Conservation (phyloP, 768 basidiomycete genomes). For the Tulasnella sp. region DNA sequence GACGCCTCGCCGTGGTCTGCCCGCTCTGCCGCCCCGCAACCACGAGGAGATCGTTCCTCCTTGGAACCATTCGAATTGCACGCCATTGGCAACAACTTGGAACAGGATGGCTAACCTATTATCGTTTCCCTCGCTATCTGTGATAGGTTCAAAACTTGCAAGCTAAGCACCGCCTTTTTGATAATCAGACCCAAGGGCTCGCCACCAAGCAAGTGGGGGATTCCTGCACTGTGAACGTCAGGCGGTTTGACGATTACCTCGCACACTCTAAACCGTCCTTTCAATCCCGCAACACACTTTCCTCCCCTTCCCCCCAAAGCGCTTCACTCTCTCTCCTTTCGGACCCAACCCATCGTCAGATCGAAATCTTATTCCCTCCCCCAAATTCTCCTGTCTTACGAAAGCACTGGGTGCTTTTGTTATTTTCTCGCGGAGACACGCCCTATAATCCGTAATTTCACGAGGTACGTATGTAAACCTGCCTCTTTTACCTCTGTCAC, state of each 20-base stretch:
- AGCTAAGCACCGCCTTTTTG: not conserved
- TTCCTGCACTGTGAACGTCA: not conserved
- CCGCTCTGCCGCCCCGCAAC: not conserved
- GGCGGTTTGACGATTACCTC: not conserved
- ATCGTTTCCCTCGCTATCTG: not conserved
- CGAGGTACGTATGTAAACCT: slow-evolving; percentile 1
- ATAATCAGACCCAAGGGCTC: not conserved
- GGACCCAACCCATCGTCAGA: not conserved
- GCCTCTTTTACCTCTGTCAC: not conserved
- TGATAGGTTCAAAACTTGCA: not conserved
- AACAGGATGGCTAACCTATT: not conserved
- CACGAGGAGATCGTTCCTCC: not conserved
- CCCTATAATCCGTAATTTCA: slow-evolving; percentile 1
- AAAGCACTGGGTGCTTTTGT: not conserved
- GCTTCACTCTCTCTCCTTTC: not conserved
- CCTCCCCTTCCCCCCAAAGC: not conserved
- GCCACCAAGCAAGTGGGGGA: not conserved
- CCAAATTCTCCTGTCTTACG: not conserved
- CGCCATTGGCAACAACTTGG: not conserved
- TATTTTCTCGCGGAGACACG: not conserved
- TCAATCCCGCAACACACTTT: not conserved
- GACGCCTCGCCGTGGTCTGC: not conserved
- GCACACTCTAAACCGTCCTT: not conserved
- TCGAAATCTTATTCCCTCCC: not conserved
- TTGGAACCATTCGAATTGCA: not conserved